Evolutionary conservation across 169 alveolate genomes (phyloP).

Genomic region (Neospora caninum): DNA sequence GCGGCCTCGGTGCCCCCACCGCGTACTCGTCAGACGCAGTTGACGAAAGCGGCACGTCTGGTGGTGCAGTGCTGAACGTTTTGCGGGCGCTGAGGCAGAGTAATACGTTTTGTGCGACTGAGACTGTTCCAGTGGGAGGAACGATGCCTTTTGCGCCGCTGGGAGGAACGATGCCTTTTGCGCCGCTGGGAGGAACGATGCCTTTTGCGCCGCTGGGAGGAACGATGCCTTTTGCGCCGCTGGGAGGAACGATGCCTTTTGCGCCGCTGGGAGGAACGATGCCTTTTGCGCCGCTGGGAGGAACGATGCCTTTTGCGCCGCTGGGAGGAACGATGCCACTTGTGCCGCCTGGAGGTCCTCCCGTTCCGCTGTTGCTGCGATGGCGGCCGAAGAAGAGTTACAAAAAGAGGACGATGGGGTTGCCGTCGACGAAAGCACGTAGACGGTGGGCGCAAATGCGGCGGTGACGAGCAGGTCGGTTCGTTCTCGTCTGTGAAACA

Average conservation of each 20-base stretch:
- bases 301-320: not conserved
- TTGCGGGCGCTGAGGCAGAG: not conserved
- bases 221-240: not conserved
- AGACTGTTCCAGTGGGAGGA: not conserved
- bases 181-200: no score
- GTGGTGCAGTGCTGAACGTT: not conserved
- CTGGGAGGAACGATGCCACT: not conserved
- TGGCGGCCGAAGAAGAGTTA: constrained; percentile 80
- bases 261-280: no score
- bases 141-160: no score
- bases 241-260: not conserved
- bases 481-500: no score
- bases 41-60: not conserved
- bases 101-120: not conserved
- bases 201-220: not conserved
- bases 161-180: no score
- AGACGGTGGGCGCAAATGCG: constrained; percentile 80
- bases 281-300: no score
- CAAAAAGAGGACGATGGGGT: constrained; percentile 78
- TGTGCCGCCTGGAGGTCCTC: not conserved
- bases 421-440: constrained; percentile 83
- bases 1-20: no score
- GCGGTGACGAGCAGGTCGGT: constrained; percentile 59
- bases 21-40: no score
- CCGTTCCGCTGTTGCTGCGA: constrained; percentile 69